These are phyloP conservation scores for Microdochium paspali DNA, from an alignment of 2,329 filamentous ascomycete genomes.

Conservation along the genomic window DNA sequence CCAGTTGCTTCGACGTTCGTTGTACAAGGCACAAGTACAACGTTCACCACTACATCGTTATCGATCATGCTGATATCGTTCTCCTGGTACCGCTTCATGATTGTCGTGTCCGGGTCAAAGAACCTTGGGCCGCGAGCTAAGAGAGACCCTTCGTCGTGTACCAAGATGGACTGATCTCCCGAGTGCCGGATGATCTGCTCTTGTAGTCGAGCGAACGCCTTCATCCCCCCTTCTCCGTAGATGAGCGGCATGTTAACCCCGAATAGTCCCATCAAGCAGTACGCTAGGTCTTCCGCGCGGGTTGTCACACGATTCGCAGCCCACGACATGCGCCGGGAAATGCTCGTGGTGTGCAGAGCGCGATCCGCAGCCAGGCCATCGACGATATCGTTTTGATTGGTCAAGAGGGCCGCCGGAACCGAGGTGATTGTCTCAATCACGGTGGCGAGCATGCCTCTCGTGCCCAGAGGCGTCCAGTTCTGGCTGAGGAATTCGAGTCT, in stretches of 20 bases:
- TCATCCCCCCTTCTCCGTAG: conserved; percentile 6
- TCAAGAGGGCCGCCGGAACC: background rate
- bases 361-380: background rate
- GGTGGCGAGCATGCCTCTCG: background rate
- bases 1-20: too few species aligned
- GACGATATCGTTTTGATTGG: too few species aligned
- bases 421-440: background rate
- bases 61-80: too few species aligned
- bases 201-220: conserved; percentile 1
- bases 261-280: conserved; percentile 14
- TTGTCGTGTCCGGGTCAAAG: too few species aligned
- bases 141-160: too few species aligned
- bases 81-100: too few species aligned
- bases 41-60: too few species aligned
- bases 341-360: conserved; percentile 2
- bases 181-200: background rate
- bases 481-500: background rate
- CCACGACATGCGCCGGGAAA: conserved; percentile 14
- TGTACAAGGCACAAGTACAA: too few species aligned
- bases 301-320: conserved; percentile 9
- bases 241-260: conserved; percentile 13
- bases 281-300: conserved; percentile 11
- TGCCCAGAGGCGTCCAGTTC: background rate
- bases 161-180: background rate
- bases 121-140: too few species aligned